Evolutionary conservation across 2,329 filamentous ascomycete genomes (phyloP), one percentile per base, ranked within the genome.

Genomic region (Aspergillus terreus): DNA sequence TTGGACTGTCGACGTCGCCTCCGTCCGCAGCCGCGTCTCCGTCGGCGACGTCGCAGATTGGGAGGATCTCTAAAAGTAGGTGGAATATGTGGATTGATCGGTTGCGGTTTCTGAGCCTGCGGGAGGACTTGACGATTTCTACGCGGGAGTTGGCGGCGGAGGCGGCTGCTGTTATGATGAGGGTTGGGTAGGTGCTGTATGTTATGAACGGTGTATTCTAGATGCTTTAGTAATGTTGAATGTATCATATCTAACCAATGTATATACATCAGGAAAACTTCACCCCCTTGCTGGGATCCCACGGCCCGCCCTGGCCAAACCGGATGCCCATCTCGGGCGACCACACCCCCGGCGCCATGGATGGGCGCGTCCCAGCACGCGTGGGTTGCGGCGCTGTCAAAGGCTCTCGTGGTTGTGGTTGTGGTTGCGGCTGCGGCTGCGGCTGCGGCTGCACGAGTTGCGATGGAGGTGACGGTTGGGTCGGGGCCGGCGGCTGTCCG

Each of bases 251-350:
- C 3, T 45, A 23, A 27, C 21, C 32, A 21, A 46, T 45, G 40
- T n/a, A 9, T 41, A 30, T 35, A 47, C 33, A 36, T 57, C 57
- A 73, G 21, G 69, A 70, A 69, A 85, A 85, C 48, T 78, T 76
- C 57, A 86, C 79, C 3, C 82, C 82, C 36, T 76, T 73, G 41
- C 67, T 78, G 1, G 82, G 80, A 58, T 85, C 82, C 83, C 84
- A 87, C 1, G 76, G 79, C 33, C 78, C 76, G 30, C 54, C 58
- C 36, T 53, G 46, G 3, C 82, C 82, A 69, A 96, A 95, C 51
- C 84, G 85, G 62, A 95, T 94, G 0, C 87, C 88, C 78, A 89
- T 85, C 2, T 86, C 85, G 0, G 90, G 89, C 50, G 83, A 85
- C 91, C 91, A 96, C 67, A 88, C 84, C 6, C 80, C 73, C 61